These are phyloP conservation scores for Salix brachista DNA, from an alignment of 345 rosid species.

Conservation along the genomic window DNA sequence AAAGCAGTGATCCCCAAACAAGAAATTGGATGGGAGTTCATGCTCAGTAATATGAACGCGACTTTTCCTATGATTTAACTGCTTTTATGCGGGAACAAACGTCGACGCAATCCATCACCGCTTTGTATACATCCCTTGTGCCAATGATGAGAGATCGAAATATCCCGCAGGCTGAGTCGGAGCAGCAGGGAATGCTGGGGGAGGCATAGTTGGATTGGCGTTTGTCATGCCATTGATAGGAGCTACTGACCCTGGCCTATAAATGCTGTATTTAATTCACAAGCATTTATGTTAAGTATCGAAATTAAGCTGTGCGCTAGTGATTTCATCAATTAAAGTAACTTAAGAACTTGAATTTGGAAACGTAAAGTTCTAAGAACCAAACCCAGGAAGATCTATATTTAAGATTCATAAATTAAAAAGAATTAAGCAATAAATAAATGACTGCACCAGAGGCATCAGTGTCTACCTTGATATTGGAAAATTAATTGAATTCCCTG, in stretches of 20 bases:
- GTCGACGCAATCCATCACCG: conserved; percentile 8
- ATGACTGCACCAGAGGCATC: neutral
- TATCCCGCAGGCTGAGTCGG: conserved; percentile 37
- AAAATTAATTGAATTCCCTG: conserved; percentile 29
- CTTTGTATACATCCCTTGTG: conserved; percentile 42
- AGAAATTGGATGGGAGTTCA: neutral
- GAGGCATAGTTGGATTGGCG: conserved; percentile 14
- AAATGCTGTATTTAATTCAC: conserved; percentile 24
- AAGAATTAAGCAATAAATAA: neutral
- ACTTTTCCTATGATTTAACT: neutral
- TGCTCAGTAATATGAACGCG: neutral
- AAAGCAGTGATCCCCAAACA: neutral
- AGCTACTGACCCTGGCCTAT: conserved; percentile 20
- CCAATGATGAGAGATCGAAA: conserved; percentile 44
- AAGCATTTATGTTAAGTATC: neutral
- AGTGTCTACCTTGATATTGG: conserved; percentile 36
- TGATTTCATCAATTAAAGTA: neutral
- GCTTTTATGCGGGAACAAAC: neutral
- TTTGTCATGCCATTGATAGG: conserved; percentile 23
- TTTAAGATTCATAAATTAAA: neutral
- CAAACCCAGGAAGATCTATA: neutral
- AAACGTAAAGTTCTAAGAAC: neutral
- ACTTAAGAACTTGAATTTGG: neutral
- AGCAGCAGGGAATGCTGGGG: conserved; percentile 17
- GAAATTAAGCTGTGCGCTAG: neutral